Conservation (phyloP, 2,329 filamentous ascomycete species). For the Canariomyces notabilis region DNA sequence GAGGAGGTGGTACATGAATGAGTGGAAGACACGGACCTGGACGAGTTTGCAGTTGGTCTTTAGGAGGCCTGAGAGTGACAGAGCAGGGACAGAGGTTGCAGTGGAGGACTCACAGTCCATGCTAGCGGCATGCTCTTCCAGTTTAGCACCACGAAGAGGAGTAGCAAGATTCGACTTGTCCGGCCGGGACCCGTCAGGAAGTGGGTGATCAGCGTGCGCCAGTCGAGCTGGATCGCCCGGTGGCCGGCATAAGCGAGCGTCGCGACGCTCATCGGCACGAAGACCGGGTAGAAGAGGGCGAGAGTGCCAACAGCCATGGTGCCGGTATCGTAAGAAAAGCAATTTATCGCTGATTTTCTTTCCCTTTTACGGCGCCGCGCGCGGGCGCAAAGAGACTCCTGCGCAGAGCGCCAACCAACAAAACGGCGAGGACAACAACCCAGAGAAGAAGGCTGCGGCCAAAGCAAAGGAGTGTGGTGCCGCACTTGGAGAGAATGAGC, state of each 20-base stretch:
- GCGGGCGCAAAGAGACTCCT: conserved; percentile 24
- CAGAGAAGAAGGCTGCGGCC: conserved; percentile 39
- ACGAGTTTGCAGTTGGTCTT: neutral
- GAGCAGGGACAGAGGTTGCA: neutral
- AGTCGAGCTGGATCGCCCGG: conserved; percentile 40
- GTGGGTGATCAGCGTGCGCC: conserved; percentile 32
- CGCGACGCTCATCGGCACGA: conserved; percentile 39
- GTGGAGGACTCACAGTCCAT: conserved; percentile 60
- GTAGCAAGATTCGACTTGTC: conserved; percentile 46
- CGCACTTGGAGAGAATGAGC: conserved; percentile 36
- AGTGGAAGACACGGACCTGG: conserved; percentile 33
- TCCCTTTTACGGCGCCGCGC: neutral
- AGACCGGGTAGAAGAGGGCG: conserved; percentile 34
- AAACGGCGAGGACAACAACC: conserved; percentile 35
- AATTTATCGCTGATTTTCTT: neutral
- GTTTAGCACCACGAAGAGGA: conserved; percentile 58
- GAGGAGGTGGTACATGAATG: conserved; percentile 31
- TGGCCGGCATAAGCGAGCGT: conserved; percentile 42
- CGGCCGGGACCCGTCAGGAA: conserved; percentile 53
- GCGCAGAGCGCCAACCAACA: conserved; percentile 33
- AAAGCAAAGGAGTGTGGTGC: conserved; percentile 38
- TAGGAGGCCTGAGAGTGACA: neutral
- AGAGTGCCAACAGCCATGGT: conserved; percentile 30
- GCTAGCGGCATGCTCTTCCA: conserved; percentile 69
- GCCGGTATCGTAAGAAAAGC: neutral